Evolutionary conservation across 768 basidiomycete genomes (phyloP).

Genomic region (Dioszegia crocea): DNA sequence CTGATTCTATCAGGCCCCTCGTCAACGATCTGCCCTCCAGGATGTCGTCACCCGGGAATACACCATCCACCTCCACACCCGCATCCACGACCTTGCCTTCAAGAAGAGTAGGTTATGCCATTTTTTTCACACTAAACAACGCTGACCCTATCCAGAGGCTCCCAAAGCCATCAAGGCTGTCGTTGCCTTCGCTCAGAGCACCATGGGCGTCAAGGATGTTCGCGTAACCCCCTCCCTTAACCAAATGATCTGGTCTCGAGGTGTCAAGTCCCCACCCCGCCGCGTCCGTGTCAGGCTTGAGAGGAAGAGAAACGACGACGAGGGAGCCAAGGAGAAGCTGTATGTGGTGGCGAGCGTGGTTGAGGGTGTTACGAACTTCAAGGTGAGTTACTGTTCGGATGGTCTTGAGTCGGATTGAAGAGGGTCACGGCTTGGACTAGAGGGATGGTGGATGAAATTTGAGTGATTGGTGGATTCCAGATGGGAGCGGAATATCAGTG

Average conservation of each 20-base stretch:
- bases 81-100: constrained; percentile 84
- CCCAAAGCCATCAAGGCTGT: constrained; percentile 95
- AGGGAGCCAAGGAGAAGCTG: constrained; percentile 96
- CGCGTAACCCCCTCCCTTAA: constrained; percentile 93
- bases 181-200: constrained; percentile 80
- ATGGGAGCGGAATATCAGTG: neutral
- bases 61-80: constrained; percentile 97
- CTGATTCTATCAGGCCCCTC: constrained; percentile 52
- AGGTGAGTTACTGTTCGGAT: constrained; percentile 57
- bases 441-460: neutral
- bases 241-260: constrained; percentile 88
- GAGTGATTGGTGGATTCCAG: neutral
- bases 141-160: constrained; percentile 52
- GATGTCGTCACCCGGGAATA: constrained; percentile 98
- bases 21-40: constrained; percentile 91
- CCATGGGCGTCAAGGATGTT: constrained; percentile 94
- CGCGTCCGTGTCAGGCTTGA: constrained; percentile 89
- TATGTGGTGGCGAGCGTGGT: constrained; percentile 85
- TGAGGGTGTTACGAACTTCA: constrained; percentile 66
- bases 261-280: constrained; percentile 90
- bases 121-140: neutral
- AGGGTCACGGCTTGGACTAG: neutral
- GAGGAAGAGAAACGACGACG: constrained; percentile 98
- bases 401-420: neutral
- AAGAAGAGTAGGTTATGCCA: constrained; percentile 68